A percentile compares a stretch with the other conserved stretches of the same genome.
These are phyloP conservation scores for Eremomyces bilateralis DNA, from an alignment of 495 filamentous ascomycete species.

Conservation along the genomic window DNA sequence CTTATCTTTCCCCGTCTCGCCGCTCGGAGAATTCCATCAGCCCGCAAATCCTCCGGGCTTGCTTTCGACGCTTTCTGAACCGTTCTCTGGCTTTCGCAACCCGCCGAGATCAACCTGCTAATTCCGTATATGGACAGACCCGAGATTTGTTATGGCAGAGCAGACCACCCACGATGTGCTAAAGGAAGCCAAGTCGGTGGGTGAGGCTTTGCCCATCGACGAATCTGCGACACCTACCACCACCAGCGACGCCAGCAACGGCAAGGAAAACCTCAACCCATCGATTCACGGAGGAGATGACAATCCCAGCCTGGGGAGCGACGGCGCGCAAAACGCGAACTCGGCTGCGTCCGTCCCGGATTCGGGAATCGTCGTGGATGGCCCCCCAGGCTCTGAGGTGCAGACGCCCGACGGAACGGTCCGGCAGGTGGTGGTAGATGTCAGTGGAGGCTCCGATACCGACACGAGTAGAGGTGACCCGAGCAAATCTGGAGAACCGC, in stretches of 20 bases:
- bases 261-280: conserved; percentile 24
- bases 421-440: conserved; percentile 7
- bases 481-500: conserved; percentile 26
- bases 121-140: conserved; percentile 22
- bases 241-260: conserved; percentile 31
- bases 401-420: conserved; percentile 5
- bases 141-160: conserved; percentile 65
- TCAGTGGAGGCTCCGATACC: conserved; percentile 41
- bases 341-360: neutral
- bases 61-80: no score
- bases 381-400: conserved; percentile 8
- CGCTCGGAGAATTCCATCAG: no score
- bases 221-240: conserved; percentile 42
- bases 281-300: neutral
- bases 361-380: conserved; percentile 8
- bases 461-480: conserved; percentile 27
- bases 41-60: no score
- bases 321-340: no score
- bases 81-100: no score
- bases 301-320: neutral
- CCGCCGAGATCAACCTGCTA: conserved; percentile 11
- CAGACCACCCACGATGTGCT: conserved; percentile 56
- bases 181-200: conserved; percentile 55
- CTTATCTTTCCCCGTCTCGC: no score
- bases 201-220: conserved; percentile 49